Conservation (phyloP, 2,329 filamentous ascomycete species). For the Madurella fahalii region DNA sequence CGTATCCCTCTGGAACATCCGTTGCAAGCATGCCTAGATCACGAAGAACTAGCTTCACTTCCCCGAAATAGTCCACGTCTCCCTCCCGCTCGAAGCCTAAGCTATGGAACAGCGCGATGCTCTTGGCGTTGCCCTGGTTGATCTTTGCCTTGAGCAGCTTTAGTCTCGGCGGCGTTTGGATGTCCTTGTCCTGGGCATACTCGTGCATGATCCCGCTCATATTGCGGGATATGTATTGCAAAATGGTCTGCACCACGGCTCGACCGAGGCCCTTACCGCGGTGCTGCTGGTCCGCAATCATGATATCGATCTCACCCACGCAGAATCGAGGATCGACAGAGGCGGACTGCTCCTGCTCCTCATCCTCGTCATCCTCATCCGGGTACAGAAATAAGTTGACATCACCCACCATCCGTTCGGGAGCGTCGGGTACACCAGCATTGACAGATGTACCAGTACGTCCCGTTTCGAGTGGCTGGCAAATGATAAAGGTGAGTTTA, state of each 20-base stretch:
- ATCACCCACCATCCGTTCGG: constrained; percentile 63
- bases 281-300: constrained; percentile 63
- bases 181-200: constrained; percentile 34
- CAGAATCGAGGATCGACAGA: constrained; percentile 27
- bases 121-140: constrained; percentile 51
- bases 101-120: constrained; percentile 47
- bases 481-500: constrained; percentile 90
- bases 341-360: constrained; percentile 3
- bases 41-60: constrained; percentile 48
- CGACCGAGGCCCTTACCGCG: constrained; percentile 63
- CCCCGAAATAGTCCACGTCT: constrained; percentile 56
- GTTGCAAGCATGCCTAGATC: constrained; percentile 23
- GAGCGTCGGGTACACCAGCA: constrained; percentile 49
- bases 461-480: constrained; percentile 41
- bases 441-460: constrained; percentile 19
- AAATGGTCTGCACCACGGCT: constrained; percentile 61
- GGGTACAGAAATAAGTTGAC: constrained; percentile 75
- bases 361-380: constrained; percentile 39
- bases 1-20: constrained; percentile 21
- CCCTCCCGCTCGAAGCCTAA: constrained; percentile 52
- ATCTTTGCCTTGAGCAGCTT: constrained; percentile 40
- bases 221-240: constrained; percentile 62
- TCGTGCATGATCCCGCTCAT: constrained; percentile 53
- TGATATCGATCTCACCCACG: constrained; percentile 77
- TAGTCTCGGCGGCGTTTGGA: constrained; percentile 16